Evolutionary conservation across 352 stramenopile genomes (phyloP).

Genomic region (Pythium volutum): DNA sequence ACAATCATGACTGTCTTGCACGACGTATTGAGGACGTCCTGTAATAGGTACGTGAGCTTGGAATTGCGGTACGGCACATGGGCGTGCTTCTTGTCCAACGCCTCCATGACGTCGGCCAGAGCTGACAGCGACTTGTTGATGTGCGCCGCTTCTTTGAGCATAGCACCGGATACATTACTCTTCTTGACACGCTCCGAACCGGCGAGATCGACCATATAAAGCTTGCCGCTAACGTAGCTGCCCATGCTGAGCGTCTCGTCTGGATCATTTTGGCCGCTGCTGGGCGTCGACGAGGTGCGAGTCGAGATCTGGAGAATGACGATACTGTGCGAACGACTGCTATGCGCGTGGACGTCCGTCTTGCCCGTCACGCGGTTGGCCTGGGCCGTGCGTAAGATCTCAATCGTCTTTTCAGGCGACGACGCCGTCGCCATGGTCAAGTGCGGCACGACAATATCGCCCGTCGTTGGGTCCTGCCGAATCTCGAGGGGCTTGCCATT

Average conservation of each 20-base stretch:
- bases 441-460: conserved; percentile 73
- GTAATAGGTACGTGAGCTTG: conserved; percentile 97
- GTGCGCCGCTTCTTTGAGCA: conserved; percentile 72
- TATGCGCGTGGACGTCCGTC: conserved; percentile 89
- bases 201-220: conserved; percentile 92
- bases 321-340: conserved; percentile 91
- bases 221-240: conserved; percentile 70
- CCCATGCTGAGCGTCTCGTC: conserved; percentile 27
- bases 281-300: conserved; percentile 20
- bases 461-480: conserved; percentile 57
- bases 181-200: conserved; percentile 92
- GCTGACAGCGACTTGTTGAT: conserved; percentile 91
- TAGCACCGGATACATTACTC: conserved; percentile 83
- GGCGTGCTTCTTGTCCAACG: conserved; percentile 85
- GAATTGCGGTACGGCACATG: conserved; percentile 97
- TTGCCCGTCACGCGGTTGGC: conserved; percentile 77
- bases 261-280: conserved; percentile 28
- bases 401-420: conserved; percentile 63
- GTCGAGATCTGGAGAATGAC: conserved; percentile 90
- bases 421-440: conserved; percentile 70
- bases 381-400: conserved; percentile 61
- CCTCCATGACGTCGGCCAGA: conserved; percentile 92
- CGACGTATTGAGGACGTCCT: conserved; percentile 89
- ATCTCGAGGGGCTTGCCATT: conserved; percentile 70
- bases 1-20: conserved; percentile 96